Conservation (phyloP, 768 basidiomycete genomes). For the Tulasnella sp. region DNA sequence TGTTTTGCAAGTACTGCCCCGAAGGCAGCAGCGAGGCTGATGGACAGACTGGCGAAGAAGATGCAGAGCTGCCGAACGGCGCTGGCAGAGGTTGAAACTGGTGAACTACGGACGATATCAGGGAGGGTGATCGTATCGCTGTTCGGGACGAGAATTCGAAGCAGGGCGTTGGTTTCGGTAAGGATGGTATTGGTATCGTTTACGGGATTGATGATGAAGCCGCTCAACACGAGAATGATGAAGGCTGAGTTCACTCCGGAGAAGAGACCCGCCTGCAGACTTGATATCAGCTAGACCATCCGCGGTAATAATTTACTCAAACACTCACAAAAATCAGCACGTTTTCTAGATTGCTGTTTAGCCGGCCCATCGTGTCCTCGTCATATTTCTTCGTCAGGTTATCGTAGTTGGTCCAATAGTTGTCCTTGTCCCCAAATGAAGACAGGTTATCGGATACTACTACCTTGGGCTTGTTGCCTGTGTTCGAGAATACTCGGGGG, state of each 20-base stretch:
- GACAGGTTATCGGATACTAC: too few relatives aligned
- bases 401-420: background rate
- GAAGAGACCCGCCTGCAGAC: background rate
- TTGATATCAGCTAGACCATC: too few relatives aligned
- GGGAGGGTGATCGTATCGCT: background rate
- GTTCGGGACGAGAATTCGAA: background rate
- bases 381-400: background rate
- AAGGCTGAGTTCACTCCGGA: background rate
- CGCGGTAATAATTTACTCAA: too few relatives aligned
- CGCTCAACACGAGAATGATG: background rate
- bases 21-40: background rate
- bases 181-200: background rate
- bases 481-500: too few relatives aligned
- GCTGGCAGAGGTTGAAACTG: too few relatives aligned
- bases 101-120: background rate
- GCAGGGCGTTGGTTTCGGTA: too few relatives aligned
- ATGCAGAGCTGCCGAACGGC: background rate
- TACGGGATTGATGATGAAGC: background rate
- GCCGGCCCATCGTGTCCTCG: background rate
- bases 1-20: background rate
- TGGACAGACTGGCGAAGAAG: background rate
- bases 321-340: slow-evolving; percentile 4
- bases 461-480: too few relatives aligned
- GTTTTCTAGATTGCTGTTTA: background rate
- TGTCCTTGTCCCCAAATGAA: too few relatives aligned